phyloP scores from a whole-genome alignment of 2,329 filamentous ascomycete genomes.

The Fusarium nygamai region DNA sequence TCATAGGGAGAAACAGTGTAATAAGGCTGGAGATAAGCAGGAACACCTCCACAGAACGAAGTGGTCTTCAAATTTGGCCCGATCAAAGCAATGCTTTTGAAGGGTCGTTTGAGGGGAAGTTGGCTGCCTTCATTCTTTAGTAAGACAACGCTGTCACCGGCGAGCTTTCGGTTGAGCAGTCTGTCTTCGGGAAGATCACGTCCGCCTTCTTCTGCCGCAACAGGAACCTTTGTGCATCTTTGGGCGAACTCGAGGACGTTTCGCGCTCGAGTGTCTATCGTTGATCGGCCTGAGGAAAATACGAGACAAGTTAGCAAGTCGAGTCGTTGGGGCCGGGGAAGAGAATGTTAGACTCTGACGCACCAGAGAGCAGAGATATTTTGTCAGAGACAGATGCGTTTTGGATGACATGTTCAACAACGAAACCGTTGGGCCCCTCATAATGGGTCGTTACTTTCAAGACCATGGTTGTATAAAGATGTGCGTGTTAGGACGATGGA shows the following conservation, averaged over 20 bases:
- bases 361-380: neutral
- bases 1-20: neutral
- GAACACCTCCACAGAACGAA: neutral
- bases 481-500: neutral
- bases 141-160: neutral
- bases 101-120: neutral
- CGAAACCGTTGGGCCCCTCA: neutral
- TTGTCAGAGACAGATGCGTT: neutral
- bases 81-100: neutral
- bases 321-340: fast-evolving
- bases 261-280: neutral
- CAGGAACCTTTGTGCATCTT: neutral
- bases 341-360: fast-evolving
- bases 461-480: neutral
- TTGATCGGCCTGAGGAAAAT: neutral
- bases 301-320: neutral
- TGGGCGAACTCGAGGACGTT: neutral
- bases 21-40: neutral
- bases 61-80: neutral
- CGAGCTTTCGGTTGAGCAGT: neutral
- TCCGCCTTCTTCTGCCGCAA: neutral
- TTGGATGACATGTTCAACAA: neutral
- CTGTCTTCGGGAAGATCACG: neutral
- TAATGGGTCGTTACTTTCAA: neutral
- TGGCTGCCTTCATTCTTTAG: neutral